Base-by-base conservation (phyloP, 1,284 basidiomycete genomes). In the Salmacisia buchloeana region DNA sequence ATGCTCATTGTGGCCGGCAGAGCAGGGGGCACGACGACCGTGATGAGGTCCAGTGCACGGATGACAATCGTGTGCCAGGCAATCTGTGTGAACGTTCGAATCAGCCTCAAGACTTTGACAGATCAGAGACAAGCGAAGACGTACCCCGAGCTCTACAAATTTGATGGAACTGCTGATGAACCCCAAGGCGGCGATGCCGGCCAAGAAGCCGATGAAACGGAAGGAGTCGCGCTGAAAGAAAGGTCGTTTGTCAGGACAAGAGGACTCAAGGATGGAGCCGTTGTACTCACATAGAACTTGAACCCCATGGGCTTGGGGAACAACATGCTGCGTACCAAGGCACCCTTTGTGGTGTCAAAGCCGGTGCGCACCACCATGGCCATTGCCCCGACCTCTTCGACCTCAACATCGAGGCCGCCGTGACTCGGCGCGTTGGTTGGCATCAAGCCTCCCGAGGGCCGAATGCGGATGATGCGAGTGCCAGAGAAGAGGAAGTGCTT, bases 281-380 rank as follows among this genome's bases (percentile, higher is more conserved):
- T 25, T 25, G 6, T 65, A 58, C 78, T 33, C 49, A 54, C 49
- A 76, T 97, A 96, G 80, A 96, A 97, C 80, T 94, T 93, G 71
- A 78, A 78, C 25, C 94, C 94, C 75, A 97, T 94, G 0, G 94
- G 94, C 79, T 97, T 97, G 0, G 96, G 96, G 83, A 96, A 99
- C 18, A 99, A 84, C 96, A 99, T 99, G 0, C 93, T 96, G 27
- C 96, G 86, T 7, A 98, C 87, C 21, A 99, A 84, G 0, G 94
- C 90, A 34, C 96, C 96, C 81, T 98, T 98, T 12, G 96, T 98
- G 2, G 96, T 99, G 79, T 91, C 92, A 82, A 98, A 98, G 0
- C 92, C 91, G 58, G 92, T 97, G 45, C 94, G 84, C n/a, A 89
- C 87, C 2, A 98, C 92, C 80, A 98, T 83, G 1, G 88, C 96